Conservation (phyloP, 2,329 filamentous ascomycete genomes). For the Neoarthrinium moseri region DNA sequence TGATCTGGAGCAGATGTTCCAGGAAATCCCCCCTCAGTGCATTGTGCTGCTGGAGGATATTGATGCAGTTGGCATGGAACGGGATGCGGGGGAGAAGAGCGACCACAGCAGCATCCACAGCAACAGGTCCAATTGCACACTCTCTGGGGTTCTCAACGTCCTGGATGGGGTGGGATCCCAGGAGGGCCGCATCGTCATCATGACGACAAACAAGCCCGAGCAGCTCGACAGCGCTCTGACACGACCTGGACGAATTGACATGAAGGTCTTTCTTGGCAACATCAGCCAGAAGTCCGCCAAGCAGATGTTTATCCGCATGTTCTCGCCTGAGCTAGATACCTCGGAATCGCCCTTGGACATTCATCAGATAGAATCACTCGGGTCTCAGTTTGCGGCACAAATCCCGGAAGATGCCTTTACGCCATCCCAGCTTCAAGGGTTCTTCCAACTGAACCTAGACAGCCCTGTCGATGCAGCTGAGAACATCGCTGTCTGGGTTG, state of each 20-base stretch:
- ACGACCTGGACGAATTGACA: constrained; percentile 60
- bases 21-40: constrained; percentile 49
- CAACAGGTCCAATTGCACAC: constrained; percentile 42
- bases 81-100: constrained; percentile 28
- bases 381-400: constrained; percentile 25
- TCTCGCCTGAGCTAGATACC: constrained; percentile 20
- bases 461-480: constrained; percentile 26
- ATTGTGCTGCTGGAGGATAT: constrained; percentile 58
- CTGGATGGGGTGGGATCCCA: constrained; percentile 64
- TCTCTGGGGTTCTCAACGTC: constrained; percentile 61
- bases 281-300: constrained; percentile 31
- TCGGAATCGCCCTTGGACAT: constrained; percentile 5
- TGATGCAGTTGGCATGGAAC: constrained; percentile 44
- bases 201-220: constrained; percentile 65
- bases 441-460: constrained; percentile 32
- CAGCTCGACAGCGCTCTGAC: constrained; percentile 58
- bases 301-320: constrained; percentile 36
- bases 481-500: constrained; percentile 25
- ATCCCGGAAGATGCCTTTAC: constrained; percentile 32
- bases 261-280: constrained; percentile 46
- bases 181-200: constrained; percentile 64
- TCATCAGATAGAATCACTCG: constrained; percentile 19
- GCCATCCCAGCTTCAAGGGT: constrained; percentile 33
- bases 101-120: constrained; percentile 15
- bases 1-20: constrained; percentile 47